phyloP scores from a whole-genome alignment of 75 land plant genomes.

The Cunninghamia lanceolata region DNA sequence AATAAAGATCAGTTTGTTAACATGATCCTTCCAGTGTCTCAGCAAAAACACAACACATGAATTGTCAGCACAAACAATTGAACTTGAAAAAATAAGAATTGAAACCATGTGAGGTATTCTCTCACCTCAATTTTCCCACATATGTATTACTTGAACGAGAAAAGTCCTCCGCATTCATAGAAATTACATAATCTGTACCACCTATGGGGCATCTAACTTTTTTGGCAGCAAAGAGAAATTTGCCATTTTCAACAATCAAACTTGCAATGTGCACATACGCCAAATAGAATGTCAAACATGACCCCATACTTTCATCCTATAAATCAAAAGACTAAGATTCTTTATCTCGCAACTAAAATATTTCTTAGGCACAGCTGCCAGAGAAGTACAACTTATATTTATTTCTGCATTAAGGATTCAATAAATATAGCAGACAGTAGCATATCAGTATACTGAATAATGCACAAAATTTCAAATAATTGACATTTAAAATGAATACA shows the following conservation, averaged over 20 bases:
- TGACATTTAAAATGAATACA: neutral
- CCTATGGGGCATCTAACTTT: slow-evolving; percentile 41
- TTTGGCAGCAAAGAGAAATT: slow-evolving; percentile 57
- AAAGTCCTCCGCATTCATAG: slow-evolving; percentile 49
- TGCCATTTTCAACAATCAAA: slow-evolving; percentile 35
- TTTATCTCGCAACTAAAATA: no score
- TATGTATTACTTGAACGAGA: slow-evolving; percentile 45
- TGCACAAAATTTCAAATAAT: neutral
- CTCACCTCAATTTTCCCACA: slow-evolving; percentile 60
- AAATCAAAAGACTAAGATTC: neutral
- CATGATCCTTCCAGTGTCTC: neutral
- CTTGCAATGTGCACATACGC: slow-evolving; percentile 17
- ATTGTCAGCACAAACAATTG: no score
- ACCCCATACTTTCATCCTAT: neutral
- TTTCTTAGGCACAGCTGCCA: neutral
- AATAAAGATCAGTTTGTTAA: neutral
- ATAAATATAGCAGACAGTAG: neutral
- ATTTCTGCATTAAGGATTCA: neutral
- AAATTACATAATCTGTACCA: slow-evolving; percentile 54
- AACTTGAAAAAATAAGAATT: no score
- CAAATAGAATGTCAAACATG: neutral
- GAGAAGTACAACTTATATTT: neutral
- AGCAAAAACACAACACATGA: no score
- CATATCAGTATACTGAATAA: neutral
- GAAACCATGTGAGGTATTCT: neutral